phyloP scores from a whole-genome alignment of 2,329 filamentous ascomycete genomes.

The Sarocladium kiliense region DNA sequence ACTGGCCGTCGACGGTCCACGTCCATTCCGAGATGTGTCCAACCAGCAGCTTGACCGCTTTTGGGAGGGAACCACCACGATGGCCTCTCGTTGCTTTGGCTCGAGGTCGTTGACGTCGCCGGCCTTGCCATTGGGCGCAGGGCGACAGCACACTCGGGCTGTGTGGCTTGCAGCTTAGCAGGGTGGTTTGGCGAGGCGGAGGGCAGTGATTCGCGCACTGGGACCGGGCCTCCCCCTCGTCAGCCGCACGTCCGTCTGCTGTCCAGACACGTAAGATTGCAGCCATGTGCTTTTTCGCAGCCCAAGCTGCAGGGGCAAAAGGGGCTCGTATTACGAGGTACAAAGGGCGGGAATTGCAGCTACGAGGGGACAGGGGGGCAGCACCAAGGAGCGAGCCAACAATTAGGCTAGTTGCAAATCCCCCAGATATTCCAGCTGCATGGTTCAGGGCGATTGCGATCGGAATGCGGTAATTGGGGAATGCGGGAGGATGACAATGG shows the following conservation, averaged over 20 bases:
- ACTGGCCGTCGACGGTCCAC: background rate
- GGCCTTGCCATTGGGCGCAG: background rate
- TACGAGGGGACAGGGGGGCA: background rate
- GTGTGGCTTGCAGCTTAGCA: background rate
- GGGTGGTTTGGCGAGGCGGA: background rate
- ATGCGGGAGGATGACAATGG: background rate
- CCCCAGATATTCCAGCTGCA: background rate
- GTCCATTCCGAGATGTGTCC: background rate
- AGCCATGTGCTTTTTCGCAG: background rate
- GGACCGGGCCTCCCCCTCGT: background rate
- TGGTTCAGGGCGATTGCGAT: background rate
- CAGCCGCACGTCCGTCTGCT: background rate
- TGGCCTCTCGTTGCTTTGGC: too few relatives aligned
- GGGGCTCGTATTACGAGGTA: background rate
- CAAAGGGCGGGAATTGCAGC: background rate
- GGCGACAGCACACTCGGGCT: background rate
- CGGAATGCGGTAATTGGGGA: background rate
- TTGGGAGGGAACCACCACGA: background rate
- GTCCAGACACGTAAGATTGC: conserved; percentile 6
- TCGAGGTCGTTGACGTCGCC: background rate
- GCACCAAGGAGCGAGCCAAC: background rate
- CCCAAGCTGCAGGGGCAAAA: background rate
- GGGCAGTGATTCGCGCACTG: background rate
- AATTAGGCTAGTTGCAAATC: background rate
- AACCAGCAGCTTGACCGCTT: background rate